These are phyloP conservation scores for Kwoniella sp. DNA, from an alignment of 768 basidiomycete genomes.

Conservation along the genomic window DNA sequence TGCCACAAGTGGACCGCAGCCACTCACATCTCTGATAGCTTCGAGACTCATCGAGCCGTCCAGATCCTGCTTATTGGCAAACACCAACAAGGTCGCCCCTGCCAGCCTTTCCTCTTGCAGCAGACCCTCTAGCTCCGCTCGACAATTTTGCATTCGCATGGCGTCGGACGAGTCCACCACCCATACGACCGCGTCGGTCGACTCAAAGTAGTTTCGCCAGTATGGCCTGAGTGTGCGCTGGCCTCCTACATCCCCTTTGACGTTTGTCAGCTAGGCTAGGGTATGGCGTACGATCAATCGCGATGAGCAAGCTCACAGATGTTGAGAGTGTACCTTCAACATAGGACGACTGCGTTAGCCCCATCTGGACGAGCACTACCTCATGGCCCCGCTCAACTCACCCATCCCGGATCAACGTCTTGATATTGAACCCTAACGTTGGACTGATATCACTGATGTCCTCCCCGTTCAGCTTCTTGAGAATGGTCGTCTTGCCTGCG, in stretches of 20 bases:
- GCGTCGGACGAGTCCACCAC: slow-evolving; percentile 95
- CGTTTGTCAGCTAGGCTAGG: neutral
- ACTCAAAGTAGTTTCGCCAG: slow-evolving; percentile 99
- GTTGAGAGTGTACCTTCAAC: slow-evolving; percentile 69
- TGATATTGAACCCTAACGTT: slow-evolving; percentile 97
- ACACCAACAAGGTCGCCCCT: slow-evolving; percentile 90
- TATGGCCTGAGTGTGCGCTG: slow-evolving; percentile 93
- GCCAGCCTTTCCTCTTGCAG: slow-evolving; percentile 91
- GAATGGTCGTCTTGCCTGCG: slow-evolving; percentile 95
- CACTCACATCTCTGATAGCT: slow-evolving; percentile 77
- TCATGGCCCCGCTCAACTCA: slow-evolving; percentile 57
- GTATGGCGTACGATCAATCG: neutral
- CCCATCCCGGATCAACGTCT: slow-evolving; percentile 88
- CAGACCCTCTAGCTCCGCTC: slow-evolving; percentile 74
- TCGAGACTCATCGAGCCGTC: slow-evolving; percentile 72
- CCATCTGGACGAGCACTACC: neutral
- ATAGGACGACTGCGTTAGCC: too few relatives aligned
- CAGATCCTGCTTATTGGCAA: slow-evolving; percentile 98
- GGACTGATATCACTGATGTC: slow-evolving; percentile 83
- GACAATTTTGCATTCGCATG: slow-evolving; percentile 84
- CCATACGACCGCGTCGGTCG: slow-evolving; percentile 97
- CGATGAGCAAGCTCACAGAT: slow-evolving; percentile 56
- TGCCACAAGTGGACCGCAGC: too few relatives aligned
- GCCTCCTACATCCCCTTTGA: slow-evolving; percentile 92
- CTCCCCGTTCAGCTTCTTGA: slow-evolving; percentile 90